A percentile compares a stretch with the other conserved stretches of the same genome.
phyloP scores from a whole-genome alignment of 1,139 yeast species.

The Taphrina sp. region DNA sequence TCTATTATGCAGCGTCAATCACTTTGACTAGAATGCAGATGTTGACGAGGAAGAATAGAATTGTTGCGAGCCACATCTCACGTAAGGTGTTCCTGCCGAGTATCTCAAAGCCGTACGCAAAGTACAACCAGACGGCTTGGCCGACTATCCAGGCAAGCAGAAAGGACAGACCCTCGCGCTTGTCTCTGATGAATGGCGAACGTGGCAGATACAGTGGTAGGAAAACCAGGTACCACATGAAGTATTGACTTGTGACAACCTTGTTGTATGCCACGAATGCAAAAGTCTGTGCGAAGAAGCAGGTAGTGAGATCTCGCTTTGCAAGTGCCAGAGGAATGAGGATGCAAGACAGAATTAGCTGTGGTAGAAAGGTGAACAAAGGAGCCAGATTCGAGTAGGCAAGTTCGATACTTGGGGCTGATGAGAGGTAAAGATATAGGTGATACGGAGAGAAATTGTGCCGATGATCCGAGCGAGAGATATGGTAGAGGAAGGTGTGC shows the following conservation, averaged over 20 bases:
- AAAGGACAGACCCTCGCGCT: too few relatives aligned
- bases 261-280: conserved; percentile 88
- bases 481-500: conserved; percentile 79
- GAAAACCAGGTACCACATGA: conserved; percentile 86
- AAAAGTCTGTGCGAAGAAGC: conserved; percentile 83
- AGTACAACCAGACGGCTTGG: conserved; percentile 70
- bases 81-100: conserved; percentile 67
- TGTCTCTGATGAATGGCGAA: too few relatives aligned
- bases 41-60: conserved; percentile 67
- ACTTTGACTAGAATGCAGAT: conserved; percentile 56
- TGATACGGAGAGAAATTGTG: conserved; percentile 92
- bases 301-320: conserved; percentile 55
- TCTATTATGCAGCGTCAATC: neutral
- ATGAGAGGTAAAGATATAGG: conserved; percentile 58
- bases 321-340: conserved; percentile 63
- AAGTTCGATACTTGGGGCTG: conserved; percentile 41
- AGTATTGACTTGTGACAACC: conserved; percentile 89
- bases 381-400: conserved; percentile 29
- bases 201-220: conserved; percentile 65
- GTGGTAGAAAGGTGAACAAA: conserved; percentile 73
- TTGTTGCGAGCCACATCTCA: conserved; percentile 59
- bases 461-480: conserved; percentile 81
- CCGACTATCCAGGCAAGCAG: conserved; percentile 62
- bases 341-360: conserved; percentile 59
- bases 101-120: conserved; percentile 79